These are phyloP conservation scores for Pseudomonodictys pantanalensis DNA, from an alignment of 495 filamentous ascomycete genomes.

Conservation along the genomic window DNA sequence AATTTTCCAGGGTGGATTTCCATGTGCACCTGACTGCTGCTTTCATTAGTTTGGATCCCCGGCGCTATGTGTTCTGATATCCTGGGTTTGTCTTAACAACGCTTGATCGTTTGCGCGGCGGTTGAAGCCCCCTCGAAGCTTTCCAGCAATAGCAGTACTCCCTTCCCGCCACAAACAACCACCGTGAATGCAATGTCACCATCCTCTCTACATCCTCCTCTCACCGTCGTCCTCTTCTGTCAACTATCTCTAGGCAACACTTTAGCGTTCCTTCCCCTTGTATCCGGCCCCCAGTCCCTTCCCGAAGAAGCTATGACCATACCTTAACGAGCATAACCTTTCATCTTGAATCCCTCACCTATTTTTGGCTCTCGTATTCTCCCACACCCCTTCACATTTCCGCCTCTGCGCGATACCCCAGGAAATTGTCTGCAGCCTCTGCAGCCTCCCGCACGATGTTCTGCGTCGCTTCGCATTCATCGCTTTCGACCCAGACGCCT, in stretches of 20 bases:
- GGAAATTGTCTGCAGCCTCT: constrained; percentile 3
- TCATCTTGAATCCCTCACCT: neutral
- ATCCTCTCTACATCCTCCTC: too few species aligned
- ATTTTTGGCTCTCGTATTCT: constrained; percentile 8
- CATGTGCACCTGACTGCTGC: too few species aligned
- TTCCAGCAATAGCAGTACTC: too few species aligned
- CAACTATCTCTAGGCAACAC: neutral
- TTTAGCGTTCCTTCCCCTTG: neutral
- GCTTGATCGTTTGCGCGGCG: too few species aligned
- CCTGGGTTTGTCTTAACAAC: too few species aligned
- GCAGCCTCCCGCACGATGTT: neutral
- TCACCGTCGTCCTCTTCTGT: neutral
- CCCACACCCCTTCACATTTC: neutral
- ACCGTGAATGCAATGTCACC: too few species aligned
- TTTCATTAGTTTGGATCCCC: too few species aligned
- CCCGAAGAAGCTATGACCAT: neutral
- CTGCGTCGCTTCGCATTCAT: constrained; percentile 7
- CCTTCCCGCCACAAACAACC: too few species aligned
- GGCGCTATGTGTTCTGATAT: too few species aligned
- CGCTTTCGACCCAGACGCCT: constrained; percentile 18
- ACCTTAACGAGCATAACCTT: neutral
- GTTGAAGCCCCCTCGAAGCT: too few species aligned
- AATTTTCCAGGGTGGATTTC: too few species aligned
- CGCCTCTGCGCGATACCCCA: constrained; percentile 16
- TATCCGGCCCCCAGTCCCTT: neutral